These are phyloP conservation scores for Casuarina equisetifolia DNA, from an alignment of 306 rosid genomes.

Conservation along the genomic window DNA sequence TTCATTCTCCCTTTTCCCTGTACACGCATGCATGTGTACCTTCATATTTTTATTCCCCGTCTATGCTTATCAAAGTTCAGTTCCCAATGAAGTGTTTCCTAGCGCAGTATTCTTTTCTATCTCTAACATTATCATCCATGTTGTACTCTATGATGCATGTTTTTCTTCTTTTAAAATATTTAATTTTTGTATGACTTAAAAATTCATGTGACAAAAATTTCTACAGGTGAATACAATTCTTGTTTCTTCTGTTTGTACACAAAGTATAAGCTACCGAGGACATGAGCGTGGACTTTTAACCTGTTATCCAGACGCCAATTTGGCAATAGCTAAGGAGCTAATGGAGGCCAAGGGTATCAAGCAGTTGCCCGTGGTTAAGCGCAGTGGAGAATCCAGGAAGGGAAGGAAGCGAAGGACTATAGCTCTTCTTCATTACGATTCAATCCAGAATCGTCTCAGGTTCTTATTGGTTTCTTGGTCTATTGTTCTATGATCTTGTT, in stretches of 20 bases:
- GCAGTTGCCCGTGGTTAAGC: conserved; percentile 94
- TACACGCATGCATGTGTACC: neutral
- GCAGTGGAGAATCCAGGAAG: conserved; percentile 37
- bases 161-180: neutral
- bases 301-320: conserved; percentile 73
- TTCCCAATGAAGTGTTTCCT: neutral
- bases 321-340: conserved; percentile 85
- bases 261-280: conserved; percentile 80
- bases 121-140: neutral
- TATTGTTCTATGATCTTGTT: conserved; percentile 31
- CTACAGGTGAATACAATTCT: conserved; percentile 57
- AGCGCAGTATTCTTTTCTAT: neutral
- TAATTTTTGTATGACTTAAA: conserved; percentile 9
- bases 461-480: conserved; percentile 33
- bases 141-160: neutral
- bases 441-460: conserved; percentile 79
- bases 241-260: conserved; percentile 86
- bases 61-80: neutral
- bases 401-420: conserved; percentile 66
- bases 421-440: conserved; percentile 80
- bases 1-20: neutral
- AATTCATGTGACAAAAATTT: conserved; percentile 22
- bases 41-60: neutral
- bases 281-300: conserved; percentile 76
- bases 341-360: conserved; percentile 94